Percentiles rank a stretch among this genome's conserved stretches.
Conservation (phyloP, 306 rosid genomes). For the Arachis hypogaea region DNA sequence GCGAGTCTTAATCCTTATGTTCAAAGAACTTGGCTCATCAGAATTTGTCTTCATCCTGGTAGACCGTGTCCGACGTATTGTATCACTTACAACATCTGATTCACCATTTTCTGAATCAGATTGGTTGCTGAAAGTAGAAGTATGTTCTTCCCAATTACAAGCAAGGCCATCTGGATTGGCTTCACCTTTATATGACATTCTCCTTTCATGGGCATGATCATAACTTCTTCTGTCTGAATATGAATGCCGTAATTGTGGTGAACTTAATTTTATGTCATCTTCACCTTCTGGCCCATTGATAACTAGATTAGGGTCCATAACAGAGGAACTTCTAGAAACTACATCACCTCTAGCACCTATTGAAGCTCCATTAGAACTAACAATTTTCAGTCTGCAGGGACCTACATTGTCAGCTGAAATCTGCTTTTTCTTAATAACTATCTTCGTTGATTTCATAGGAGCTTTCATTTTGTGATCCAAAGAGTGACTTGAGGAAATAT, state of each 20-base stretch:
- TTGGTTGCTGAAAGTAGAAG: constrained; percentile 32
- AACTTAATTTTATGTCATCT: constrained; percentile 47
- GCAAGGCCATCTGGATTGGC: constrained; percentile 48
- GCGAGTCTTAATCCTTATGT: constrained; percentile 45
- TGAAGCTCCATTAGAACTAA: constrained; percentile 41
- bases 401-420: constrained; percentile 39
- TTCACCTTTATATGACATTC: constrained; percentile 38
- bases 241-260: constrained; percentile 38
- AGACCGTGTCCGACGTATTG: constrained; percentile 58
- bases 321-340: constrained; percentile 42
- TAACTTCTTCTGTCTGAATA: constrained; percentile 37
- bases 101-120: constrained; percentile 43
- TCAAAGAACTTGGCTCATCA: constrained; percentile 46
- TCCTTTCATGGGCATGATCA: constrained; percentile 33
- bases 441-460: constrained; percentile 52
- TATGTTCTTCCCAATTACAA: constrained; percentile 49
- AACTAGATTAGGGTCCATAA: constrained; percentile 39
- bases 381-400: constrained; percentile 49
- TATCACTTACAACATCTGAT: constrained; percentile 46
- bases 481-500: constrained; percentile 39
- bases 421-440: constrained; percentile 56
- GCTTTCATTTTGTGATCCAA: constrained; percentile 55
- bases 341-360: constrained; percentile 47
- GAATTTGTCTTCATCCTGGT: constrained; percentile 55
- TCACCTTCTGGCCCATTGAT: constrained; percentile 45